phyloP scores from a whole-genome alignment of 108 stramenopile genomes.

The Bacterosira constricta region DNA sequence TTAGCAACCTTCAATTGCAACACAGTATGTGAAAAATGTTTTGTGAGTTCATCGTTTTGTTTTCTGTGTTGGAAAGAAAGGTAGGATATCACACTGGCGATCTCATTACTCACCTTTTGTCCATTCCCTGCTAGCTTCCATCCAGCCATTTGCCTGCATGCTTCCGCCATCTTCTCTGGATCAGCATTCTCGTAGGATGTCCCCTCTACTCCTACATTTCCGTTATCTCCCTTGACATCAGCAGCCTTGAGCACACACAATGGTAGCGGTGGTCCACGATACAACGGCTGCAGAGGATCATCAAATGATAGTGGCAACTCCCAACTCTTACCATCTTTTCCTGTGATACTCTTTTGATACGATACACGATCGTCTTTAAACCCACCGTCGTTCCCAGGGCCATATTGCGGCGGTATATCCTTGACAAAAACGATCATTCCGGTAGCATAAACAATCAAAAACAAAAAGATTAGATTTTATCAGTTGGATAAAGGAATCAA shows the following conservation, averaged over 20 bases:
- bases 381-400: constrained; percentile 77
- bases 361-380: constrained; percentile 60
- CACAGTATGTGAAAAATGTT: background rate
- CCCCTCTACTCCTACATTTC: constrained; percentile 52
- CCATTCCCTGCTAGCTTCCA: constrained; percentile 82
- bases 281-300: constrained; percentile 79
- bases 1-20: constrained; percentile 44
- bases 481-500: too few species aligned
- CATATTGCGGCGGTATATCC: constrained; percentile 74
- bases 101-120: constrained; percentile 35
- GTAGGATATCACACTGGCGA: background rate
- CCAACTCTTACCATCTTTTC: constrained; percentile 64
- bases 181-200: constrained; percentile 65
- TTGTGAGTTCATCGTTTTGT: background rate
- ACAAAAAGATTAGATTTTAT: too few species aligned
- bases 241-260: constrained; percentile 66
- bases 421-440: too few species aligned
- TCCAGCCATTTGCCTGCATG: constrained; percentile 78
- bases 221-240: constrained; percentile 52
- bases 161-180: constrained; percentile 52
- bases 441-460: too few species aligned
- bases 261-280: constrained; percentile 77
- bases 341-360: constrained; percentile 58
- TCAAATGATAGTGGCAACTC: constrained; percentile 70
- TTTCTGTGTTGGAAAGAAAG: background rate